These are phyloP conservation scores for Prototheca stagnorum DNA, from an alignment of 163 green algal species.

Conservation along the genomic window DNA sequence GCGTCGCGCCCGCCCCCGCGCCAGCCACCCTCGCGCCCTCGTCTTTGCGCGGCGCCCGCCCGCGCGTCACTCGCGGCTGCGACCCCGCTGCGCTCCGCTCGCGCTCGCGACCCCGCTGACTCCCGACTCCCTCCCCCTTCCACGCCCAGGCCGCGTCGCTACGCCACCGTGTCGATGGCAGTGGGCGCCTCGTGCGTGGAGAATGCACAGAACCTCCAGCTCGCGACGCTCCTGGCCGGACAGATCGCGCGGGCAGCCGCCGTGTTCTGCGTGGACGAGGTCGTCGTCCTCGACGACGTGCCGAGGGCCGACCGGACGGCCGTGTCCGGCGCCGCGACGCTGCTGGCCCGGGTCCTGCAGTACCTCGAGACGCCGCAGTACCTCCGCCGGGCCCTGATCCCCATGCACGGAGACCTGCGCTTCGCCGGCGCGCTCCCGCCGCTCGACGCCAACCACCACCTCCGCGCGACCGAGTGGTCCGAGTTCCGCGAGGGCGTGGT, in stretches of 20 bases:
- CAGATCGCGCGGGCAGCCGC: constrained; percentile 67
- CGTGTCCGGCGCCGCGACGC: constrained; percentile 35
- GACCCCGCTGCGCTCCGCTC: no score
- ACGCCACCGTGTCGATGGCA: constrained; percentile 64
- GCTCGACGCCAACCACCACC: constrained; percentile 77
- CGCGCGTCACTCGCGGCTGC: no score
- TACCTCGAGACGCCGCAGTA: constrained; percentile 82
- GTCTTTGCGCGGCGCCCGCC: no score
- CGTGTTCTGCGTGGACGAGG: constrained; percentile 82
- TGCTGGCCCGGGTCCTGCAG: constrained; percentile 65
- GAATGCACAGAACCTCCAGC: constrained; percentile 61
- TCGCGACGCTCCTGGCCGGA: constrained; percentile 60
- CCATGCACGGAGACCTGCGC: constrained; percentile 47
- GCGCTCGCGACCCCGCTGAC: no score
- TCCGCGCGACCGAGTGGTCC: constrained; percentile 58
- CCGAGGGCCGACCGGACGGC: neutral
- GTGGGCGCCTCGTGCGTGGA: constrained; percentile 70
- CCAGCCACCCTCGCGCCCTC: no score
- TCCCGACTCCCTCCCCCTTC: no score
- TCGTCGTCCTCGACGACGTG: constrained; percentile 31
- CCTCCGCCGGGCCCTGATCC: constrained; percentile 41
- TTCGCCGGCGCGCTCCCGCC: constrained; percentile 45
- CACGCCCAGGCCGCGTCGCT: no score
- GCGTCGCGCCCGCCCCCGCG: no score
- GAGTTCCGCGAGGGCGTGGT: constrained; percentile 67